Conservation (phyloP, 345 rosid genomes). For the Aquilaria malaccensis region DNA sequence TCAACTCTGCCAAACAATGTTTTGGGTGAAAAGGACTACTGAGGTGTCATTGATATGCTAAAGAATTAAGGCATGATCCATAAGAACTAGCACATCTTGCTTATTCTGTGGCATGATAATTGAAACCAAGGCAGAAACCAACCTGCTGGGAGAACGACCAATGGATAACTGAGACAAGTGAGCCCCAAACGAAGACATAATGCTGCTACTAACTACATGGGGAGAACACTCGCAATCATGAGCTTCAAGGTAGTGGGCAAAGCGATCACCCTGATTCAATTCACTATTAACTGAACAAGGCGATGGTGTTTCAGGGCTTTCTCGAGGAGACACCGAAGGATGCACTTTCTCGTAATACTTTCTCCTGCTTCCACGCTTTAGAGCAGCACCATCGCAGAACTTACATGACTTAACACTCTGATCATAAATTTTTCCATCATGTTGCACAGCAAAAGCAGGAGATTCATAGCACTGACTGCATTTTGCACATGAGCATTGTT, state of each 20-base stretch:
- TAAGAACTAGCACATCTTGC: too few relatives aligned
- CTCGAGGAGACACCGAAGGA: constrained; percentile 49
- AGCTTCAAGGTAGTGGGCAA: constrained; percentile 41
- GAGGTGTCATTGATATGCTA: too few relatives aligned
- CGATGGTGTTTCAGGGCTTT: constrained; percentile 62
- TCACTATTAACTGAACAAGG: constrained; percentile 29
- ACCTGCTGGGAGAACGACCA: too few relatives aligned
- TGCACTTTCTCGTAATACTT: constrained; percentile 67
- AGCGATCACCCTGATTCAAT: constrained; percentile 29
- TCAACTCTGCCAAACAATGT: too few relatives aligned
- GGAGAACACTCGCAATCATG: constrained; percentile 41
- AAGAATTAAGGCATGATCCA: too few relatives aligned
- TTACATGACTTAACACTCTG: constrained; percentile 42
- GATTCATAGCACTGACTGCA: constrained; percentile 28
- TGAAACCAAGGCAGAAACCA: too few relatives aligned
- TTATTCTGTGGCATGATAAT: too few relatives aligned
- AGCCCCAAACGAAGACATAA: too few relatives aligned
- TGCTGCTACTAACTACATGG: not conserved
- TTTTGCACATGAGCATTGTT: constrained; percentile 34
- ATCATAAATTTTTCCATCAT: constrained; percentile 16
- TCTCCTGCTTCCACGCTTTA: constrained; percentile 32
- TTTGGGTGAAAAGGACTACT: too few relatives aligned
- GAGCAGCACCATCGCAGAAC: constrained; percentile 41
- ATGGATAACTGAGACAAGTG: too few relatives aligned
- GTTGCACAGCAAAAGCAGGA: constrained; percentile 1